Base-by-base conservation (phyloP, 2,329 filamentous ascomycete species). In the Podosphaera xanthii region DNA sequence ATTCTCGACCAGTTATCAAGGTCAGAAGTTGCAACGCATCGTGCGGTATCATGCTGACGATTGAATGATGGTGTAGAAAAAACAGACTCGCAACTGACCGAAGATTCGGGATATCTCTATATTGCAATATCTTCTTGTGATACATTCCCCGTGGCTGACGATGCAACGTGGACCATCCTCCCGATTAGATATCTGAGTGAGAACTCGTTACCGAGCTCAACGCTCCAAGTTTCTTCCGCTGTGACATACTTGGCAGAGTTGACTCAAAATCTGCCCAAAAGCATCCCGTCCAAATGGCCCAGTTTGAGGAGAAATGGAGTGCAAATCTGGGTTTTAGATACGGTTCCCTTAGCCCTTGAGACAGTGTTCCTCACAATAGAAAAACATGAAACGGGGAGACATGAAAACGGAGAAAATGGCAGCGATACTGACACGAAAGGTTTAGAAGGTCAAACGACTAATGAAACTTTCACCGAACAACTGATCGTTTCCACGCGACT, bases 311-410 rank as follows among this genome's bases (percentile, higher is more conserved):
- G 87, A 65, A 80, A 82, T 63, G 82, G 86, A 7, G 85, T 96
- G 63, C 90, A 96, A 70, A 84, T 97, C 62, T 76, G 87, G 60
- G 78, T 94, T 34, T 75, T 94, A 60, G 86, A 94, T 68, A 86
- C 92, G 6, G 77, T 83, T 7, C 86, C 91, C 1, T 72, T 97
- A 34, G 78, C 83, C 1, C 74, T 97, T 34, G 87, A 96, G 61
- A 87, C 86, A 0, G 79, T 97, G 14, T 95, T 88, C 68, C 87
- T 97, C 60, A 88, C 80, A 57, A 76, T 96, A 5, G 89, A 96
- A 68, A 84, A 82, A 56, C 84, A 92, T 60, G 77, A 91, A 5
- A 79, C 92, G 48, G 82, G 82, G 63, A 83, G 86, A 66, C 74
- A 94, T 52, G 87, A 95, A 67, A 83, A 89, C 68, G 83, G 89